phyloP scores from a whole-genome alignment of 169 alveolate genomes.

The Eimeria sp. region DNA sequence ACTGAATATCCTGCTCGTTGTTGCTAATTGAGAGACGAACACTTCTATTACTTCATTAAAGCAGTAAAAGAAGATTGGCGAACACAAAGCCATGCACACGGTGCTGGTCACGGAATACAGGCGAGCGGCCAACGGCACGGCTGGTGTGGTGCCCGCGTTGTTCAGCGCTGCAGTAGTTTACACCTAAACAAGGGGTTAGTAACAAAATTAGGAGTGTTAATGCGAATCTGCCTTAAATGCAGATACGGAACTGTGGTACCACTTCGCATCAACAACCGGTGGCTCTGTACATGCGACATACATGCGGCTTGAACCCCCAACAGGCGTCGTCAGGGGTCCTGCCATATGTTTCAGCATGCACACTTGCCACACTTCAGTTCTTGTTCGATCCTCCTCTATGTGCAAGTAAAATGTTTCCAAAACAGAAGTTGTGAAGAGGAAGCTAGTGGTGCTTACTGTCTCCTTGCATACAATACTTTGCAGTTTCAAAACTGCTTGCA shows the following conservation, averaged over 20 bases:
- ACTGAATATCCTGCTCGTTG: background rate
- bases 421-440: background rate
- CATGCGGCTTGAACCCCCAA: background rate
- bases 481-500: background rate
- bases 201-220: background rate
- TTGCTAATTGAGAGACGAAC: background rate
- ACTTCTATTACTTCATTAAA: background rate
- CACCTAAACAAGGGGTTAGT: background rate
- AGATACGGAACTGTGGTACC: background rate
- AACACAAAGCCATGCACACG: conserved; percentile 1
- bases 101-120: background rate
- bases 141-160: background rate
- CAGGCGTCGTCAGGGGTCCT: background rate
- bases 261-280: background rate
- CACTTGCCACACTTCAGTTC: background rate
- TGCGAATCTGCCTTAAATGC: background rate
- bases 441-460: background rate
- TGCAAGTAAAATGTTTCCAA: background rate
- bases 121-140: conserved; percentile 31
- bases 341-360: background rate
- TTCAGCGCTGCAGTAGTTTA: background rate
- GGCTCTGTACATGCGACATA: background rate
- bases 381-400: background rate
- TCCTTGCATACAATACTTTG: background rate
- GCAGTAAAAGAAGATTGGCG: background rate